Evolutionary conservation across 1,139 yeast species (phyloP).

Genomic region (Taphrina populina): DNA sequence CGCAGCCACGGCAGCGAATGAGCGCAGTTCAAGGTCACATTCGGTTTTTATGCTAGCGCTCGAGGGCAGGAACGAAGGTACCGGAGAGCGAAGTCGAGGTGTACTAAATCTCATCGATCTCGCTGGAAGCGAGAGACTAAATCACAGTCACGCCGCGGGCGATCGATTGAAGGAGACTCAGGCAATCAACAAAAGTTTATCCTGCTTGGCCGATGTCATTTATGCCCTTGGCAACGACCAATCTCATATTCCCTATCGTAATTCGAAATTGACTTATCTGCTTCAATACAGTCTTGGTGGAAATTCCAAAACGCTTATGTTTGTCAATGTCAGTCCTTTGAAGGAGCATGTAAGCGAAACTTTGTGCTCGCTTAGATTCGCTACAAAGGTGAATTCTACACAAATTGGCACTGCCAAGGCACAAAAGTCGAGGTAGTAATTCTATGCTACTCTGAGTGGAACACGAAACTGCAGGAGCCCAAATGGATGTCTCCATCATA

Average conservation of each 20-base stretch:
- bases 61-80: constrained; percentile 54
- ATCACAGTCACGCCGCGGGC: constrained; percentile 64
- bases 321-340: constrained; percentile 81
- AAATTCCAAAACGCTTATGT: constrained; percentile 85
- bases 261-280: constrained; percentile 69
- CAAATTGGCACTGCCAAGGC: constrained; percentile 31
- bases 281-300: constrained; percentile 84
- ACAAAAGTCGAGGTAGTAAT: constrained; percentile 18
- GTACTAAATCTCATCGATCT: constrained; percentile 72
- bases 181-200: constrained; percentile 81
- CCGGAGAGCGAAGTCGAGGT: constrained; percentile 59
- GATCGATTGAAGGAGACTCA: constrained; percentile 83
- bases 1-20: constrained; percentile 79
- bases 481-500: too few relatives aligned
- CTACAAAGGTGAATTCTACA: constrained; percentile 55
- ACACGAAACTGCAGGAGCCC: too few relatives aligned
- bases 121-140: constrained; percentile 87
- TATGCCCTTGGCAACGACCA: constrained; percentile 57
- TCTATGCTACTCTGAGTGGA: too few relatives aligned
- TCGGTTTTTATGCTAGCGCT: constrained; percentile 71
- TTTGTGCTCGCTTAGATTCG: constrained; percentile 80
- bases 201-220: constrained; percentile 89
- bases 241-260: constrained; percentile 57
- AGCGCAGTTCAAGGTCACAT: constrained; percentile 70
- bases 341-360: constrained; percentile 68